Conservation (phyloP, 139 green algal genomes). For the Chlorella sp. region DNA sequence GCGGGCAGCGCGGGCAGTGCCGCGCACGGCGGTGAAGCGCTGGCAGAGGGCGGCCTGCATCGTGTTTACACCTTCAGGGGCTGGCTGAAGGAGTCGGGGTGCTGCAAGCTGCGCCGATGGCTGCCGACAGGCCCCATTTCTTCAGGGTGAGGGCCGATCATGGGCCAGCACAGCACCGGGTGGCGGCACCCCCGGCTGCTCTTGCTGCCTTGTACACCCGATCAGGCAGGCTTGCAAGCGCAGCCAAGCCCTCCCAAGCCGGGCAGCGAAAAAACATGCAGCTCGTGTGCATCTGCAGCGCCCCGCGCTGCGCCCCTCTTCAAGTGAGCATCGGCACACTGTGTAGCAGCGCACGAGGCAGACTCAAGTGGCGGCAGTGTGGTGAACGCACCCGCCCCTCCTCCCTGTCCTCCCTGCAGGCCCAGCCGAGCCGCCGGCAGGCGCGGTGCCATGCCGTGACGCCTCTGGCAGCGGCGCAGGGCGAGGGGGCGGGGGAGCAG, state of each 20-base stretch:
- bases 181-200: too few species aligned
- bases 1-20: not conserved
- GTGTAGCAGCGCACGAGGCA: too few species aligned
- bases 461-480: not conserved
- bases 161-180: too few species aligned
- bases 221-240: too few species aligned
- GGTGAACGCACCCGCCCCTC: not conserved
- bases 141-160: too few species aligned
- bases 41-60: too few species aligned
- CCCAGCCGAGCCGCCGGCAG: not conserved
- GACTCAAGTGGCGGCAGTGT: not conserved
- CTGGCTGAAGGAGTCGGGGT: too few species aligned
- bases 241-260: too few species aligned
- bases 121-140: too few species aligned
- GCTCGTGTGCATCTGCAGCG: not conserved
- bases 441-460: not conserved
- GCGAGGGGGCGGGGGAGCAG: not conserved
- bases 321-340: not conserved
- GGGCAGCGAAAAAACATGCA: not conserved
- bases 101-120: too few species aligned
- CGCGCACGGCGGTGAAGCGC: not conserved
- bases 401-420: not conserved
- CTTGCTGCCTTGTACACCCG: too few species aligned
- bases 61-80: too few species aligned
- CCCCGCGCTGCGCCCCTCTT: not conserved